A percentile compares a stretch with the other conserved stretches of the same genome.
phyloP scores from a whole-genome alignment of 2,329 filamentous ascomycete species.

The Clonostachys rosea region DNA sequence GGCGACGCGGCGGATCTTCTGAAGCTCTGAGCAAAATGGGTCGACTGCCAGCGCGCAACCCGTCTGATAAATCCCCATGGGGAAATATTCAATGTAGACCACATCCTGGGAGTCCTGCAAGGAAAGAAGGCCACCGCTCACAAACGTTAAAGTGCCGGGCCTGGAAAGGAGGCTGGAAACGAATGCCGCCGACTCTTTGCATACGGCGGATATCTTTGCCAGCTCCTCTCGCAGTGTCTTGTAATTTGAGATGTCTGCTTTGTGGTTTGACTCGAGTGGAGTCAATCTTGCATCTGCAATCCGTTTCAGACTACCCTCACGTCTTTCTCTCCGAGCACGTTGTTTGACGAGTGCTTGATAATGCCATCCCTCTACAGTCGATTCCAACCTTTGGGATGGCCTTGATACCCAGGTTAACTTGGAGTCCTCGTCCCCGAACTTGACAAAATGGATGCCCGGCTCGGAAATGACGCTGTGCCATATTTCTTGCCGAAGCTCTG shows the following conservation, averaged over 20 bases:
- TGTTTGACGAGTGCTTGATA: neutral
- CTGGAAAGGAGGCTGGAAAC: neutral
- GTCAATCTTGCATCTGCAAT: neutral
- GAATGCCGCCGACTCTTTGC: neutral
- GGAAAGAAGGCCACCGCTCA: neutral
- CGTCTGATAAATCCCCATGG: constrained; percentile 15
- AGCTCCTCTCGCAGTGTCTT: neutral
- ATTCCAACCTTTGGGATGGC: neutral
- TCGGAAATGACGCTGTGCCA: neutral
- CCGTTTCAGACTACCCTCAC: neutral
- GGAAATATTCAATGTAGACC: constrained; percentile 20
- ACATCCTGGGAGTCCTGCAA: neutral
- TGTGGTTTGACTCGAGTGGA: neutral
- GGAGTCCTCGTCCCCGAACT: neutral
- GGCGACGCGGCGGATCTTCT: constrained; percentile 29
- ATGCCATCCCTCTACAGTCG: neutral
- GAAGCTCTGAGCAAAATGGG: constrained; percentile 18
- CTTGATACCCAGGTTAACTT: neutral
- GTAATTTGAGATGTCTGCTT: neutral
- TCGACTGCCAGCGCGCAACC: constrained; percentile 15
- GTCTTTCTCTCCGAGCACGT: neutral
- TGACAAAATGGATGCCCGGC: neutral
- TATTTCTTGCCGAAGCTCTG: neutral
- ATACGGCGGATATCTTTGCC: neutral
- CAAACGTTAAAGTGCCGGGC: neutral